Base-by-base conservation (phyloP, 352 stramenopile genomes). In the Globisporangium radiosum region DNA sequence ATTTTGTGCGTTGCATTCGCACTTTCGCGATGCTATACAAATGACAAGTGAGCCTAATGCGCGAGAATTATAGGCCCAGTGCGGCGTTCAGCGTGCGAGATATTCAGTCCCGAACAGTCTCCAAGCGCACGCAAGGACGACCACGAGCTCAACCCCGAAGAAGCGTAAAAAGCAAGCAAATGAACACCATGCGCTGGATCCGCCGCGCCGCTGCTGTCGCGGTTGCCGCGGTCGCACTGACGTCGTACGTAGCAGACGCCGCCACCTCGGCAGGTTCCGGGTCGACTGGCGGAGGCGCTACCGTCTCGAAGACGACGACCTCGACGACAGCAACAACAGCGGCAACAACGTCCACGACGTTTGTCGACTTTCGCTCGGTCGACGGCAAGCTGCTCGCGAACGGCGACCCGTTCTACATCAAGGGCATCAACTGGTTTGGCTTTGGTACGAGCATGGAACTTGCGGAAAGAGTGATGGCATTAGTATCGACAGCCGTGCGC, bases 341-440 rank as follows among this genome's bases (percentile, higher is more conserved):
- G 7, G 1, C 25, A 33, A 56, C 11, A 15, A n/a, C 52, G 52
- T 61, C 56, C 38, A 56, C 56, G n/a, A 74, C 54, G 36, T 83
- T 85, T 55, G 77, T 87, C 60, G 67, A 84, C 47, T 89, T 89
- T 65, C 76, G 71, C 45, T 86, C 76, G 17, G 68, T 82, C 9
- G 65, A 89, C 45, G 79, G 76, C 7, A 51, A 81, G 49, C 65
- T 89, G 52, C 68, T 75, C 37, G 79, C 76, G 13, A 68, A 85
- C 60, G 73, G 70, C 59, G 65, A 82, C 66, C 62, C 68, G 54
- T 77, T 89, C 56, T 68, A 81, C 60, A 68, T 89, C 65, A 85
- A 85, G 58, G 79, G 79, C 57, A 80, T 87, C 56, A 89, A 89
- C 64, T 89, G 76, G 76, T 89, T 89, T 57, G 79, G 79, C 56